phyloP scores from a whole-genome alignment of 768 basidiomycete genomes.

The Leccinum sublutescens region DNA sequence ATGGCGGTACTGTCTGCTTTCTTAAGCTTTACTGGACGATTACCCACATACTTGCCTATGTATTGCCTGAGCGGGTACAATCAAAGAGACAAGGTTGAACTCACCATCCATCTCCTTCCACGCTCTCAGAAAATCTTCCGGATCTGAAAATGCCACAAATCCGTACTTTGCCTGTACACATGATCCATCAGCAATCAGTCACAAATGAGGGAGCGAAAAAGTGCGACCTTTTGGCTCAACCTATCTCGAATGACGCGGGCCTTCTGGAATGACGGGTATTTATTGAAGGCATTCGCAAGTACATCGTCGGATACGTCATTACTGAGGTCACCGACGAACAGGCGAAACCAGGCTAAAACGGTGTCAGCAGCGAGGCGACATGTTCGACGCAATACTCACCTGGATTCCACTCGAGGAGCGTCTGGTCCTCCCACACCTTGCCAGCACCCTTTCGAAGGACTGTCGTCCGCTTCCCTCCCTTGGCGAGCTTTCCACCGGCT shows the following conservation, averaged over 20 bases:
- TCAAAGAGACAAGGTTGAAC: conserved; percentile 23
- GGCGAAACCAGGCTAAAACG: conserved; percentile 84
- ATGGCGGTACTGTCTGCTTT: conserved; percentile 89
- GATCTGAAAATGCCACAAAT: conserved; percentile 96
- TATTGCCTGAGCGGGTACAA: conserved; percentile 4
- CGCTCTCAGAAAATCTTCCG: conserved; percentile 95
- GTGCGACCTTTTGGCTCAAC: conserved; percentile 82
- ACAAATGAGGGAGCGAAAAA: neutral
- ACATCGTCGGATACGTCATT: conserved; percentile 98
- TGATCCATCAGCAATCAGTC: conserved; percentile 5
- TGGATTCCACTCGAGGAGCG: conserved; percentile 95
- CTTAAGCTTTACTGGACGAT: conserved; percentile 93
- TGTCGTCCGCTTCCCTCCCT: conserved; percentile 89
- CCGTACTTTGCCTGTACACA: conserved; percentile 83
- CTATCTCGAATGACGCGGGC: conserved; percentile 94
- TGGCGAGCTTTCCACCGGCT: conserved; percentile 80
- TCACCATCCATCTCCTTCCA: conserved; percentile 99
- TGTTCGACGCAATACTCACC: conserved; percentile 50
- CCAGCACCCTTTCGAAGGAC: conserved; percentile 95
- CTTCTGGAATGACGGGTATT: conserved; percentile 92
- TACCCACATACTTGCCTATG: conserved; percentile 95
- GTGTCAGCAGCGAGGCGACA: conserved; percentile 4
- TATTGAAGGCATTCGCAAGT: conserved; percentile 87
- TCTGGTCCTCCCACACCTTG: conserved; percentile 98
- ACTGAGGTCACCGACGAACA: conserved; percentile 97